Conservation (phyloP, 768 basidiomycete species). For the Terana coerulea region DNA sequence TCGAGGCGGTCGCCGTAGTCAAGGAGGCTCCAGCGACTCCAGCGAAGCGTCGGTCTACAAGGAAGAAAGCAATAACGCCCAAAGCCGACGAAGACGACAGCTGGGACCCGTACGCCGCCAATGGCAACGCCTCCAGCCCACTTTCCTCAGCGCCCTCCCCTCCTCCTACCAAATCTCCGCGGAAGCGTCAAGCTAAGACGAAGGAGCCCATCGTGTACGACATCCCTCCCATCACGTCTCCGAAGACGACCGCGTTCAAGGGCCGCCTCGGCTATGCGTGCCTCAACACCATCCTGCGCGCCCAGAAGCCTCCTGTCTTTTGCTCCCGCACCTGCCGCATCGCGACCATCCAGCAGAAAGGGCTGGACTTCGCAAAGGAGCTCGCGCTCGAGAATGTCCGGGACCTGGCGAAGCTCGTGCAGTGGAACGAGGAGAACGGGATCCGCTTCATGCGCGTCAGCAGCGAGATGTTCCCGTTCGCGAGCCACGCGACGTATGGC, state of each 20-base stretch:
- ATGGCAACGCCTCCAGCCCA: constrained; percentile 5
- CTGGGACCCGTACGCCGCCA: constrained; percentile 3
- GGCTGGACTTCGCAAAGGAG: constrained; percentile 74
- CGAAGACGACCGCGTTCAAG: constrained; percentile 63
- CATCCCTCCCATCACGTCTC: constrained; percentile 64
- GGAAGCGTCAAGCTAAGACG: constrained; percentile 29
- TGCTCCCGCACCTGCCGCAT: constrained; percentile 57
- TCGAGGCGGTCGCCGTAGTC: background rate
- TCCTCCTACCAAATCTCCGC: constrained; percentile 24
- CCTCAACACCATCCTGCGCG: constrained; percentile 78
- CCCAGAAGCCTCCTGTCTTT: constrained; percentile 70
- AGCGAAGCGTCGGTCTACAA: background rate
- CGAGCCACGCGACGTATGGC: constrained; percentile 75
- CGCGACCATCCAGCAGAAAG: constrained; percentile 75
- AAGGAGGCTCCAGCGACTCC: background rate
- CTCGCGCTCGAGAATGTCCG: constrained; percentile 71
- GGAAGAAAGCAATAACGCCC: background rate
- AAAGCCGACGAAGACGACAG: too few species aligned
- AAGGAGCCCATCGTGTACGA: constrained; percentile 52
- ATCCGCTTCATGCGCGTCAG: constrained; percentile 89
- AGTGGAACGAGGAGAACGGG: constrained; percentile 88
- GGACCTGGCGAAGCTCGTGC: constrained; percentile 69
- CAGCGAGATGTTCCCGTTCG: constrained; percentile 92
- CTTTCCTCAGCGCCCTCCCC: constrained; percentile 14
- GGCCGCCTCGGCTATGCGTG: constrained; percentile 69